Evolutionary conservation across 768 basidiomycete genomes (phyloP), one percentile per base, ranked within the genome.

Genomic region (Boletellus emodensis): DNA sequence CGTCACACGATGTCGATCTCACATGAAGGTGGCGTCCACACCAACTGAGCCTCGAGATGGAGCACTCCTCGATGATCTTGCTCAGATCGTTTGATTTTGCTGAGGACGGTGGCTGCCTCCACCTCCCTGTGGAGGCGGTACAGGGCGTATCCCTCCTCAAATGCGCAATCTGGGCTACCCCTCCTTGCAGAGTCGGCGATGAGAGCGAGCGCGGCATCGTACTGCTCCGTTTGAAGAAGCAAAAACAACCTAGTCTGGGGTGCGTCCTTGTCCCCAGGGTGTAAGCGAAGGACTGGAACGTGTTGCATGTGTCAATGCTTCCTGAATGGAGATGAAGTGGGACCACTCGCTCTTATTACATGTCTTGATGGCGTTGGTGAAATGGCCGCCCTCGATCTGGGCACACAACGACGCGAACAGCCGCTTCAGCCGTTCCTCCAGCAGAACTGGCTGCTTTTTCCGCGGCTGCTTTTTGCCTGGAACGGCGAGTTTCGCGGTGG

Each of bases 361-460:
- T 55, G 93, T 94, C 78, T 85, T 90, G 62, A 93, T 78, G 24
- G 91, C 92, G 60, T 91, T 92, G 39, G 72, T 69, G 63, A 91
- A 85, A 70, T 94, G 84, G 2, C 87, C 89, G n/a, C 87, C 90
- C 54, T 94, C 90, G 59, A 94, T 84, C 65, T 95, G 94, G 10
- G 89, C 87, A 63, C 82, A 85, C 4, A 96, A 71, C 35, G 89
- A 87, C 43, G 80, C 82, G 70, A 88, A 93, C 45, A 88, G 72
- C 15, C 82, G 78, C 61, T 79, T 83, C 44, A 78, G 44, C 55
- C 59, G 65, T 55, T 57, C 64, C 14, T 60, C 61, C 45, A 59
- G 30, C 2, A 51, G 26, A 42, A 59, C 55, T 44, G 59, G 50
- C 52, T 61, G 54, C 40, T 64, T 61, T 53, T 59, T 57, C 51